Evolutionary conservation across 2,329 filamentous ascomycete species (phyloP).

Genomic region (Colletotrichum euphorbiae): DNA sequence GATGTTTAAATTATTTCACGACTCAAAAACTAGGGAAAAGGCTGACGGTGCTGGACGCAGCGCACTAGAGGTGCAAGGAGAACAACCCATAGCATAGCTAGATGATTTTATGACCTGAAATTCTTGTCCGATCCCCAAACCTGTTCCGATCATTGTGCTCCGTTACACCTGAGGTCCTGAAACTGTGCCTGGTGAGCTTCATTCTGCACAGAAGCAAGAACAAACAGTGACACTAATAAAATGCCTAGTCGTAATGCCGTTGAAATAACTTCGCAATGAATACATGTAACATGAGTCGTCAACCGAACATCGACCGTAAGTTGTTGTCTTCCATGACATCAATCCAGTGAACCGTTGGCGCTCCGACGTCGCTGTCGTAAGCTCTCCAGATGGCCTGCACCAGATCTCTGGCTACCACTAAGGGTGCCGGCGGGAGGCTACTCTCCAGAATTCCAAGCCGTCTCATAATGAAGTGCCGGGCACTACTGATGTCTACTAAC

Average conservation of each 20-base stretch:
- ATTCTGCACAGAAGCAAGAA: rapidly evolving
- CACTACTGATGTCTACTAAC: conserved; percentile 52
- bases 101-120: not conserved
- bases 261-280: not conserved
- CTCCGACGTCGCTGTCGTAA: conserved; percentile 53
- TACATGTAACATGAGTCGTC: conserved; percentile 2
- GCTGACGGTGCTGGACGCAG: not conserved
- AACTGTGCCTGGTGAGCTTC: not conserved
- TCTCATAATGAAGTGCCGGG: conserved; percentile 53
- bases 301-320: conserved; percentile 50
- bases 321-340: conserved; percentile 55
- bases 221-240: too few relatives aligned
- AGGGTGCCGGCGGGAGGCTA: conserved; percentile 55
- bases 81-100: not conserved
- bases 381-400: conserved; percentile 55
- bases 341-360: conserved; percentile 54
- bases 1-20: conserved; percentile 41
- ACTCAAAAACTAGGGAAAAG: rapidly evolving
- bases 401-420: conserved; percentile 55
- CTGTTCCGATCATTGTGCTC: too few relatives aligned
- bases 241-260: not conserved
- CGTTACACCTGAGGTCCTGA: too few relatives aligned
- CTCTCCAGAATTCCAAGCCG: conserved; percentile 53
- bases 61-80: not conserved
- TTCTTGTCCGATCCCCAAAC: not conserved